A percentile compares a stretch with the other conserved stretches of the same genome.
phyloP scores from a whole-genome alignment of 2,329 filamentous ascomycete species.

The Zymoseptoria tritici region DNA sequence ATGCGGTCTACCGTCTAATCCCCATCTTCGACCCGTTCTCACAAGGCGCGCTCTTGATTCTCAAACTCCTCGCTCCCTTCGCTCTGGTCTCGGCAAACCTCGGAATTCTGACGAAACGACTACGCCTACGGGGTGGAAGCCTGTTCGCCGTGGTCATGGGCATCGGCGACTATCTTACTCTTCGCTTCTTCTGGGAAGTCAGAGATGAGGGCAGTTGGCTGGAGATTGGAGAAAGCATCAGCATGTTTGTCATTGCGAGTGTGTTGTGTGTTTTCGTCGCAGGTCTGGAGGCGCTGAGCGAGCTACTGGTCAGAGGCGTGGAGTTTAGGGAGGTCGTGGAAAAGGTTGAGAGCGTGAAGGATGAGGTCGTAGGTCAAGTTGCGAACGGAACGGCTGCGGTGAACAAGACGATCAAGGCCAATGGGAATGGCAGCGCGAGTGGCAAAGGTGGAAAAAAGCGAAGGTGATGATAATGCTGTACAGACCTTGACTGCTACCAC shows the following conservation, averaged over 20 bases:
- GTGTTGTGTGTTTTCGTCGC: conserved; percentile 85
- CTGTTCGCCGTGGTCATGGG: conserved; percentile 94
- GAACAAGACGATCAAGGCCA: not conserved
- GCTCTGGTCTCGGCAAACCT: conserved; percentile 85
- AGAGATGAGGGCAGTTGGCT: conserved; percentile 95
- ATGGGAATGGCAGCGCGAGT: not conserved
- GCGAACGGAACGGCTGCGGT: not conserved
- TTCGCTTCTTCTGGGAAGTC: conserved; percentile 97
- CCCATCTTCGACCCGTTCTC: conserved; percentile 91
- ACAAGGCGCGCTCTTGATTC: conserved; percentile 75
- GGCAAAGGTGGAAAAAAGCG: not conserved
- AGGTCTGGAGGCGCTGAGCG: conserved; percentile 75
- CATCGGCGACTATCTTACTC: conserved; percentile 79
- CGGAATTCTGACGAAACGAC: conserved; percentile 78
- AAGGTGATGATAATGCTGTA: not conserved
- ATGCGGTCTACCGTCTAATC: conserved; percentile 78
- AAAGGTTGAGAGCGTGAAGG: not conserved
- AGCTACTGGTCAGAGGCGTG: conserved; percentile 72
- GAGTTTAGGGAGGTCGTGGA: conserved; percentile 46
- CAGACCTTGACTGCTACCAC: not conserved
- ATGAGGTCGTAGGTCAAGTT: not conserved
- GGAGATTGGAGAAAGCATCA: conserved; percentile 95
- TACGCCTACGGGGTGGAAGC: conserved; percentile 78
- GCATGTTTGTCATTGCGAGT: conserved; percentile 89
- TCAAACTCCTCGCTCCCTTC: conserved; percentile 92